These are phyloP conservation scores for Casuarina equisetifolia DNA, from an alignment of 306 rosid genomes.

Conservation along the genomic window DNA sequence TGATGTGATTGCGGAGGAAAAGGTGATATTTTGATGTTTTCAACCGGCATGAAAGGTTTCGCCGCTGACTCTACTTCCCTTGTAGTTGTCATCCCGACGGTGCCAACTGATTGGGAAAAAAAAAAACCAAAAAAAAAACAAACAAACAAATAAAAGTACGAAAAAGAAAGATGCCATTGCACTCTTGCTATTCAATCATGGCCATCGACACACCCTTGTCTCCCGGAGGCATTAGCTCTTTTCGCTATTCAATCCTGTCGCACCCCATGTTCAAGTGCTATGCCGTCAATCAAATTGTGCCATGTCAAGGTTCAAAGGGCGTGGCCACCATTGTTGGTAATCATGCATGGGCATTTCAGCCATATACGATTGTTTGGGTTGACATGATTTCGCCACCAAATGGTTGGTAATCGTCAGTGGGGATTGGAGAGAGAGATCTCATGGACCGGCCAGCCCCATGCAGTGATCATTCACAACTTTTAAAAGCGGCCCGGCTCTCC, in stretches of 20 bases:
- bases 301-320: not conserved
- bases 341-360: constrained; percentile 29
- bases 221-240: constrained; percentile 23
- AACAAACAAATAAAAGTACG: constrained; percentile 1
- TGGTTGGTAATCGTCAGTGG: constrained; percentile 67
- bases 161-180: constrained; percentile 31
- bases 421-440: constrained; percentile 24
- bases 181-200: constrained; percentile 33
- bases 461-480: constrained; percentile 37
- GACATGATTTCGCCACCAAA: constrained; percentile 60
- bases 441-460: constrained; percentile 44
- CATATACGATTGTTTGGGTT: constrained; percentile 8
- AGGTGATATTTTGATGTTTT: too few species aligned
- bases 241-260: constrained; percentile 23
- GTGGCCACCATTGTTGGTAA: constrained; percentile 18
- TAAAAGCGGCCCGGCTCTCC: constrained; percentile 42
- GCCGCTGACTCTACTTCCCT: constrained; percentile 11
- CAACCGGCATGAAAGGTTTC: constrained; percentile 8
- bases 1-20: constrained; percentile 45
- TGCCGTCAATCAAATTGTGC: constrained; percentile 30
- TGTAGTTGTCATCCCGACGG: not conserved
- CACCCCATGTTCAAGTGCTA: constrained; percentile 2
- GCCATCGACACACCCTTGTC: constrained; percentile 41
- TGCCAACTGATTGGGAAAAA: not conserved
- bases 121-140: too few species aligned